Base-by-base conservation (phyloP, 75 land plant genomes). In the Picea glauca region DNA sequence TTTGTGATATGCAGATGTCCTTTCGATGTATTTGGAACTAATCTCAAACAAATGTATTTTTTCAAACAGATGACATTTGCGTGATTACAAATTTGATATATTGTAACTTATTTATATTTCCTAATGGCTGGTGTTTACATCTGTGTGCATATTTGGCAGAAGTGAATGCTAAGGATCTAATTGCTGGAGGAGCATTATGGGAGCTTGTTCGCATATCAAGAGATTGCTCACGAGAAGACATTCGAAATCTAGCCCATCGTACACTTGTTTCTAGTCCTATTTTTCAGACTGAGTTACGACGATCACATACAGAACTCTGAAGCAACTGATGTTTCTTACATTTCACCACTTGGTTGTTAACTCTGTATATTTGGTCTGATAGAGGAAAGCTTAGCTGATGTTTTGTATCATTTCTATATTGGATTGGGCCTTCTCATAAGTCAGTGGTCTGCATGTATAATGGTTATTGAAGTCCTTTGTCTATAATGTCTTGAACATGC, bases 201-300 rank as follows among this genome's bases (percentile, higher is more conserved):
- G 99, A 97, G 65, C 86, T 97, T 58, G 95, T 97, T 32, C 95
- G 99, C 61, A 94, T 97, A 58, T 90, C 99, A 0, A 83, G 85
- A 3, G 96, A 97, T 57, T 95, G 98, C 63, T 88, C 98, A 3
- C 78, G 99, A 21, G 98, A 97, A 58, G 99, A 97, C 82, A 97
- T 97, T 58, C 87, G 96, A 77, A 89, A 72, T 78, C 92, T 97
- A 57, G 99, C 99, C 35, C 88, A 87, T 23, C 75, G 93, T 21
- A 96, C 95, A 13, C 85, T 96, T 26, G 84, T 78, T 77, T 84
- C 92, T 31, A 96, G 98, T 73, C 86, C 92, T 3, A 81, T 84
- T 62, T 92, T 94, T 80, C 90, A 86, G 76, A 72, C 92, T 5
- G 93, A 96, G 80, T 46, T 91, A 87, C 77, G 87, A 73, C 84